Evolutionary conservation across 176 grass and related monocot species (phyloP).

Genomic region (Tillandsia fasciculata): DNA sequence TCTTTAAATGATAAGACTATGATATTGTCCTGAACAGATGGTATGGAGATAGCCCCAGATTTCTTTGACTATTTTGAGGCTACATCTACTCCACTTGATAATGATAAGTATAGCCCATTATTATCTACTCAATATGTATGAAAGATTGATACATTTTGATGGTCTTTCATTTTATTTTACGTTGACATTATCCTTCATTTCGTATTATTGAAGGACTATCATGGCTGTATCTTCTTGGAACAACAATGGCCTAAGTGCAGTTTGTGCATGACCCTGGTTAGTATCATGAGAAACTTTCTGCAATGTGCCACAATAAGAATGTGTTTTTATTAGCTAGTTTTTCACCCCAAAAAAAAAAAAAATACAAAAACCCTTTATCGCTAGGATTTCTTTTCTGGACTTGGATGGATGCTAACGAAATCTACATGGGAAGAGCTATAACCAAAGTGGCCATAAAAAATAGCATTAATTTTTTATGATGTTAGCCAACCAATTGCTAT

Average conservation of each 20-base stretch:
- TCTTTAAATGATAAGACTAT: too few relatives aligned
- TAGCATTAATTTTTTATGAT: too few relatives aligned
- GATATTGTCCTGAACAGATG: conserved; percentile 90
- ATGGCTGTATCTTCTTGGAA: conserved; percentile 99
- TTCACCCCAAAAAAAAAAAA: background rate
- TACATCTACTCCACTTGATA: conserved; percentile 74
- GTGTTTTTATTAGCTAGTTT: conserved; percentile 20
- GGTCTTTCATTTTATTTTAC: conserved; percentile 12
- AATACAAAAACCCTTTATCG: conserved; percentile 80
- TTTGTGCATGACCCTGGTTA: conserved; percentile 88
- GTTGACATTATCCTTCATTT: conserved; percentile 6
- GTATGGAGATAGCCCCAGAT: conserved; percentile 93
- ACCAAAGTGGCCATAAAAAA: conserved; percentile 61
- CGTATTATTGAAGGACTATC: conserved; percentile 51
- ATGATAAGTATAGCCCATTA: conserved; percentile 58
- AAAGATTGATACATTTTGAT: background rate
- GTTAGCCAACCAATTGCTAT: too few relatives aligned
- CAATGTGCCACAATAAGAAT: background rate
- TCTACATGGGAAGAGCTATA: conserved; percentile 88
- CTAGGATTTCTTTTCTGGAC: conserved; percentile 95
- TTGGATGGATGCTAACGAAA: conserved; percentile 98
- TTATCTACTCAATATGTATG: conserved; percentile 15
- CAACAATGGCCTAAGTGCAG: conserved; percentile 42
- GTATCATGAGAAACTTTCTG: conserved; percentile 7
- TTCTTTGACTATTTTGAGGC: conserved; percentile 95